Base-by-base conservation (phyloP, 2,329 filamentous ascomycete species). In the Teratosphaeriaceae sp. region DNA sequence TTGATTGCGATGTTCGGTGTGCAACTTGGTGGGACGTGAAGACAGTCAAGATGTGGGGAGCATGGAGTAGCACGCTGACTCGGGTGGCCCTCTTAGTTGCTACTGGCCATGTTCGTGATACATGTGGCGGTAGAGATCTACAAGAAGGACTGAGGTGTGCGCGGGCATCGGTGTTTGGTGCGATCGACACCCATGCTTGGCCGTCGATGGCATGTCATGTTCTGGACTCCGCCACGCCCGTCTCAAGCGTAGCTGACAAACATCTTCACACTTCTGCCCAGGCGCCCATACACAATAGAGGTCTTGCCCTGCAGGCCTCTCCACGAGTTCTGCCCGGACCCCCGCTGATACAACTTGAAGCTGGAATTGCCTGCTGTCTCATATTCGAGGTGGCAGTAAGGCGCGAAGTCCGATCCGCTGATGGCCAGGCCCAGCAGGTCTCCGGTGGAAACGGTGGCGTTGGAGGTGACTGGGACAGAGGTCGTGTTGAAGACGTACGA, bases 321-420 rank as follows among this genome's bases (percentile, higher is more conserved):
- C 46, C 49, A 52, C 4, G 44, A 45, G 30, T 51, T 51, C 44
- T 55, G 53, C 15, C 51, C 49, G 2, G 42, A 31, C 7, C 53
- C 53, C 27, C 50, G 45, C 35, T 55, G 53, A 34, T 42, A 55
- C 21, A 55, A 36, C 22, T 43, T 34, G 29, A 23, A 18, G 9
- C 8, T 8, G 33, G 38, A n/a, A 33, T 15, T 22, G 16, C 20
- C 22, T 3, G 20, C 30, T n/a, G 34, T 23, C 16, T 46, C 40
- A 34, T 45, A 52, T 38, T 54, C 53, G 27, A 56, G 40, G 45
- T 56, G 52, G 26, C 53, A 56, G 30, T 52, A 53, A 23, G 53
- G 52, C 20, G 48, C 43, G 22, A 50, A 53, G 27, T 56, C 52
- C 11, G 38, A 34, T 0, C 53, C 53, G 0, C 39, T 16, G 19